A percentile compares a stretch with the other conserved stretches of the same genome.
phyloP scores from a whole-genome alignment of 2,329 filamentous ascomycete genomes.

The Phoma sp. region DNA sequence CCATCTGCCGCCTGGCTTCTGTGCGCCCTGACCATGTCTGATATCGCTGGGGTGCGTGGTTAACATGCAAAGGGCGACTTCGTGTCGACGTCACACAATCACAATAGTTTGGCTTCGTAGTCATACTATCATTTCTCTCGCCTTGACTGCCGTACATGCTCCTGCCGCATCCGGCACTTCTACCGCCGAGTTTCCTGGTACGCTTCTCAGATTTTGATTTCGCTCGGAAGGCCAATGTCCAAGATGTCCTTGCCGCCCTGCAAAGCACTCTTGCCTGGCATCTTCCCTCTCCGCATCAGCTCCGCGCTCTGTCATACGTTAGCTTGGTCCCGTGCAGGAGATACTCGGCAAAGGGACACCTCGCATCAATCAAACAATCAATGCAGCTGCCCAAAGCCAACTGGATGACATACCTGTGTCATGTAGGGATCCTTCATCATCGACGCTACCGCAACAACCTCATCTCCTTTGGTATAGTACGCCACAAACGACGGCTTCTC shows the following conservation, averaged over 20 bases:
- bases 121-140: conserved; percentile 18
- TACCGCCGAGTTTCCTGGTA: conserved; percentile 1
- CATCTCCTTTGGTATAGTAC: conserved; percentile 87
- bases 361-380: neutral
- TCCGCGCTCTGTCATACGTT: conserved; percentile 70
- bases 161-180: conserved; percentile 11
- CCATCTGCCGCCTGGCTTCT: neutral
- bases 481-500: conserved; percentile 80
- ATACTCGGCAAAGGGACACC: neutral
- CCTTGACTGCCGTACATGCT: conserved; percentile 2
- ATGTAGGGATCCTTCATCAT: conserved; percentile 92
- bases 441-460: conserved; percentile 85
- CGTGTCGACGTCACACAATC: conserved; percentile 27
- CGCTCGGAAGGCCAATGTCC: conserved; percentile 52
- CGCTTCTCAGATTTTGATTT: conserved; percentile 51
- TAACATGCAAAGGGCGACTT: conserved; percentile 8
- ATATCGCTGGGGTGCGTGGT: conserved; percentile 20
- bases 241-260: conserved; percentile 63
- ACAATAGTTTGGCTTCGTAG: conserved; percentile 10
- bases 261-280: conserved; percentile 82
- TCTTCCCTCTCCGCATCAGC: conserved; percentile 81
- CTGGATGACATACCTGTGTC: conserved; percentile 45
- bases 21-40: conserved; percentile 11
- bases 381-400: neutral
- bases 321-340: neutral